phyloP scores from a whole-genome alignment of 2,329 filamentous ascomycete species.

The Diaporthe vaccinii region DNA sequence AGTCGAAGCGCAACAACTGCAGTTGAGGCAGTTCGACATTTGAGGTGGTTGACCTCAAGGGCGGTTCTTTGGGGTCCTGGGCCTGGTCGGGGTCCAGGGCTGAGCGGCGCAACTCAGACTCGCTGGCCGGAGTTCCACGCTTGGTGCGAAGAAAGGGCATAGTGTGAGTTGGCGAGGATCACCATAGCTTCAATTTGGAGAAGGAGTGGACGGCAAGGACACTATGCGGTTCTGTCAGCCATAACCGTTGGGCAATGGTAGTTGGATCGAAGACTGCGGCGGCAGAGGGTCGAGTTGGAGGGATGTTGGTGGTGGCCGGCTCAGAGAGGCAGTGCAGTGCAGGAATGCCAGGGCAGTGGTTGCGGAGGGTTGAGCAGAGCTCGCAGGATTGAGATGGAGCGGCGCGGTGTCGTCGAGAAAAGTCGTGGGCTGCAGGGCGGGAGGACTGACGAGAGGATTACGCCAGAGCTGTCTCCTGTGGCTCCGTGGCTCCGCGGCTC shows the following conservation, averaged over 20 bases:
- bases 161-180: slow-evolving; percentile 45
- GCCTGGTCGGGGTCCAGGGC: slow-evolving; percentile 54
- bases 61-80: slow-evolving; percentile 44
- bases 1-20: slow-evolving; percentile 43
- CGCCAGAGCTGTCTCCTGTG: slow-evolving; percentile 24
- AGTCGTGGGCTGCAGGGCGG: slow-evolving; percentile 10
- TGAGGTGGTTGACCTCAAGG: slow-evolving; percentile 36
- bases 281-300: not conserved
- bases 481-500: slow-evolving; percentile 11
- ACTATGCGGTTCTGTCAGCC: slow-evolving; percentile 38
- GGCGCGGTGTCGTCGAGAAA: slow-evolving; percentile 18
- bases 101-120: slow-evolving; percentile 70
- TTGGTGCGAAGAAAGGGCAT: slow-evolving; percentile 73
- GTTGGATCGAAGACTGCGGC: not conserved
- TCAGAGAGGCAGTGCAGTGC: slow-evolving; percentile 9
- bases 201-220: slow-evolving; percentile 27
- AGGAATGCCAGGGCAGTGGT: not conserved
- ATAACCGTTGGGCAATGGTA: slow-evolving; percentile 20
- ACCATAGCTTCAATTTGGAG: slow-evolving; percentile 38
- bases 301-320: not conserved
- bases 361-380: slow-evolving; percentile 1
- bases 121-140: slow-evolving; percentile 71
- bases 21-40: slow-evolving; percentile 38
- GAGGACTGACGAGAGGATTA: slow-evolving; percentile 33
- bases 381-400: slow-evolving; percentile 25